These are phyloP conservation scores for Penicillium sp. DNA, from an alignment of 2,329 filamentous ascomycete species.

Conservation along the genomic window DNA sequence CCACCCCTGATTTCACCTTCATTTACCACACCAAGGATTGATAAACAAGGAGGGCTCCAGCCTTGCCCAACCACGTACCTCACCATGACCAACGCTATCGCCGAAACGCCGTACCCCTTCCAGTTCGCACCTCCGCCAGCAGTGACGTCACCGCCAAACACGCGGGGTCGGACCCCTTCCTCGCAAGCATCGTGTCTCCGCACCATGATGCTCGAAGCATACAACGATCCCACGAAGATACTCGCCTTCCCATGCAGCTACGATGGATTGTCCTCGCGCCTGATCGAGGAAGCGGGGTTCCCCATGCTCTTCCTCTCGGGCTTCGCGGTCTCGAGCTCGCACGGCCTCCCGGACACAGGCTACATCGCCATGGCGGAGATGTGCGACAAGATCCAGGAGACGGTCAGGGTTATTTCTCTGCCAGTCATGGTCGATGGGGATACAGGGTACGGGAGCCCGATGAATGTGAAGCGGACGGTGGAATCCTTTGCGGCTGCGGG, in stretches of 20 bases:
- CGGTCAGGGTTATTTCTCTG: conserved; percentile 41
- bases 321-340: conserved; percentile 47
- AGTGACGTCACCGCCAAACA: conserved; percentile 28
- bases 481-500: conserved; percentile 50
- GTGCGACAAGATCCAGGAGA: conserved; percentile 53
- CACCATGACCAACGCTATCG: neutral
- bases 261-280: conserved; percentile 50
- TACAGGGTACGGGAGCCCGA: conserved; percentile 54
- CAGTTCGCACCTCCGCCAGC: neutral
- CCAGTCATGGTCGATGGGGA: conserved; percentile 55
- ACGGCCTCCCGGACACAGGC: conserved; percentile 54
- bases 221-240: conserved; percentile 49
- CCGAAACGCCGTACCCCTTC: conserved; percentile 3
- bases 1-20: neutral
- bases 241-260: conserved; percentile 51
- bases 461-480: conserved; percentile 55
- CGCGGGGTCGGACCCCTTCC: conserved; percentile 45
- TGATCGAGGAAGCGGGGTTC: conserved; percentile 54
- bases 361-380: conserved; percentile 57
- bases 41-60: too few relatives aligned
- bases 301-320: conserved; percentile 53
- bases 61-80: neutral
- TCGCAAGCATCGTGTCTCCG: conserved; percentile 43
- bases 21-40: neutral
- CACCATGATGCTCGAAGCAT: conserved; percentile 40